phyloP scores from a whole-genome alignment of 75 land plant species.

The Ceratopteris richardii region DNA sequence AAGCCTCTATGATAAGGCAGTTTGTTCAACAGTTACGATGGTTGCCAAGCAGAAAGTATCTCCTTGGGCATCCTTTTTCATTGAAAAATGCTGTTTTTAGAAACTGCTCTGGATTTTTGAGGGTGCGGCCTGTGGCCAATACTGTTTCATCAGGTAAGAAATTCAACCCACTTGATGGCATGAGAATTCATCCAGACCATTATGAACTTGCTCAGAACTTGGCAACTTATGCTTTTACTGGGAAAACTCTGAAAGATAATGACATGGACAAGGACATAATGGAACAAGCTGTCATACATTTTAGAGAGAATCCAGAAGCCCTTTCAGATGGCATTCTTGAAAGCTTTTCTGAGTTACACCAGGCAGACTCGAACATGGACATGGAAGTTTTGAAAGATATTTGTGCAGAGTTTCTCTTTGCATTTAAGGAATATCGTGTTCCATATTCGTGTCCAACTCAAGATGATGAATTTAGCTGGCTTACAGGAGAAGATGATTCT shows the following conservation, averaged over 20 bases:
- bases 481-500: conserved; percentile 81
- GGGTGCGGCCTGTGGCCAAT: conserved; percentile 72
- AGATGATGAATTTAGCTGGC: conserved; percentile 73
- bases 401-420: conserved; percentile 62
- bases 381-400: conserved; percentile 60
- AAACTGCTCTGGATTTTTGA: conserved; percentile 79
- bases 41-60: conserved; percentile 57
- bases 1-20: conserved; percentile 70
- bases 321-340: conserved; percentile 44
- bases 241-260: conserved; percentile 27
- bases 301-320: conserved; percentile 50
- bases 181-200: conserved; percentile 93
- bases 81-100: conserved; percentile 65
- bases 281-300: conserved; percentile 86
- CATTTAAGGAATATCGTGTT: conserved; percentile 69
- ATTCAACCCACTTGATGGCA: conserved; percentile 82
- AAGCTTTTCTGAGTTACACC: conserved; percentile 37
- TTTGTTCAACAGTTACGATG: conserved; percentile 60
- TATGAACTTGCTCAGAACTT: conserved; percentile 72
- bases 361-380: conserved; percentile 19
- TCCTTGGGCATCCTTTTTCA: conserved; percentile 34
- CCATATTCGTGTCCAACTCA: conserved; percentile 49
- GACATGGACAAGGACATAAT: conserved; percentile 71
- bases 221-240: conserved; percentile 68
- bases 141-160: conserved; percentile 49